Conservation (phyloP, 2,329 filamentous ascomycete species). For the Emergomyces africanus region DNA sequence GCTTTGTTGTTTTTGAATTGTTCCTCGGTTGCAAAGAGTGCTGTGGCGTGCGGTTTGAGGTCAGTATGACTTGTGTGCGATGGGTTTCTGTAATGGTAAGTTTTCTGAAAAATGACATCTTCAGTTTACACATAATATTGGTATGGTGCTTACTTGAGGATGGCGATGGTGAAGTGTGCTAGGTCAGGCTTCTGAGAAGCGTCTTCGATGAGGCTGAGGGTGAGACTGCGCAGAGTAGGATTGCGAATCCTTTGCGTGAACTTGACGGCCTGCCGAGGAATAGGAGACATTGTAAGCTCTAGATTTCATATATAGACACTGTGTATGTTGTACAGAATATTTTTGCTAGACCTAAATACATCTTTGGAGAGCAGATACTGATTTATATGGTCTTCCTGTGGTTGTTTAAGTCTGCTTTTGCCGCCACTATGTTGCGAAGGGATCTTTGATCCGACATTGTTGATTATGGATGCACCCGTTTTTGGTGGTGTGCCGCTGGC, state of each 20-base stretch:
- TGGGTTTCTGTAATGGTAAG: background rate
- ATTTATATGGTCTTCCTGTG: background rate
- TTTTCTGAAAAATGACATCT: background rate
- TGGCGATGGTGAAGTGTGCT: background rate
- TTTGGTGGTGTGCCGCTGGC: background rate
- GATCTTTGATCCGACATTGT: background rate
- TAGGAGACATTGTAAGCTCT: background rate
- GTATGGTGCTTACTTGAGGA: background rate
- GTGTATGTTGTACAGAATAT: background rate
- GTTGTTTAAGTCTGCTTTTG: background rate
- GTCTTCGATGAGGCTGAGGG: background rate
- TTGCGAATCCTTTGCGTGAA: background rate
- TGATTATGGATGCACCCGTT: background rate
- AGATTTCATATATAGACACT: background rate
- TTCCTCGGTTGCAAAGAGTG: background rate
- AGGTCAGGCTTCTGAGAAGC: background rate
- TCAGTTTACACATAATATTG: background rate
- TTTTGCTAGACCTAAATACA: background rate
- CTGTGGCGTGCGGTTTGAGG: background rate
- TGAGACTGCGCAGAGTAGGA: background rate
- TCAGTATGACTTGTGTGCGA: background rate
- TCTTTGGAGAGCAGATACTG: background rate
- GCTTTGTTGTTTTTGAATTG: background rate
- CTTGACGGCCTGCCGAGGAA: background rate
- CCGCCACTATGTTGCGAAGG: background rate